phyloP scores from a whole-genome alignment of 441 rosid genomes.

The Gossypium gossypioides region DNA sequence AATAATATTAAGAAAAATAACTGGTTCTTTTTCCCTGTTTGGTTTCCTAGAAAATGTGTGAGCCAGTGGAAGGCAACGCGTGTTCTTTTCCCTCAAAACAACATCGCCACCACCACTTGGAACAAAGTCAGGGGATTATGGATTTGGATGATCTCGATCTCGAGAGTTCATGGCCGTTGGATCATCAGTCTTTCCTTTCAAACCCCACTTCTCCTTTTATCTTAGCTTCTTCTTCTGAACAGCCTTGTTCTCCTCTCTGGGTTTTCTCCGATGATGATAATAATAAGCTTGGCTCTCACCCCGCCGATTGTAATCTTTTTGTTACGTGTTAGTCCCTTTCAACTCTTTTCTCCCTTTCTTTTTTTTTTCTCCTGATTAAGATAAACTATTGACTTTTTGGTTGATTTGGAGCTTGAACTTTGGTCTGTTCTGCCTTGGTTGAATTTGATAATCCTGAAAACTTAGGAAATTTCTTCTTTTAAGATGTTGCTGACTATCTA shows the following conservation, averaged over 20 bases:
- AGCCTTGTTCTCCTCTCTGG: slow-evolving; percentile 83
- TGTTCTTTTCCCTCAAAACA: slow-evolving; percentile 4
- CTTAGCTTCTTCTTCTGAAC: slow-evolving; percentile 43
- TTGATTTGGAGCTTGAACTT: background rate
- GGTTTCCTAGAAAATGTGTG: slow-evolving; percentile 37
- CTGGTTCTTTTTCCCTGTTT: slow-evolving; percentile 13
- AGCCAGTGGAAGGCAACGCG: slow-evolving; percentile 37
- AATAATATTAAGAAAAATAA: background rate
- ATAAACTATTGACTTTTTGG: background rate
- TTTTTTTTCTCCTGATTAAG: background rate
- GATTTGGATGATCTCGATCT: slow-evolving; percentile 70
- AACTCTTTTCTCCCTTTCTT: background rate
- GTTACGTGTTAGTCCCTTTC: slow-evolving; percentile 39
- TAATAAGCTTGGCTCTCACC: slow-evolving; percentile 15
- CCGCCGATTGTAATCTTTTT: slow-evolving; percentile 24
- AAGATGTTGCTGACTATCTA: background rate
- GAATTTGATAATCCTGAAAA: background rate
- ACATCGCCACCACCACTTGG: background rate
- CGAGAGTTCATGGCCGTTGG: slow-evolving; percentile 55
- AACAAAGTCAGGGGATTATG: slow-evolving; percentile 16
- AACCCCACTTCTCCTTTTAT: slow-evolving; percentile 45
- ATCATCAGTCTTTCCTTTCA: slow-evolving; percentile 43
- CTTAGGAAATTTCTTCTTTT: background rate
- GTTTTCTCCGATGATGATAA: slow-evolving; percentile 53
- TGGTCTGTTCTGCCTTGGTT: background rate